phyloP scores from a whole-genome alignment of 1,284 basidiomycete species.

The Chondrostereum purpureum region DNA sequence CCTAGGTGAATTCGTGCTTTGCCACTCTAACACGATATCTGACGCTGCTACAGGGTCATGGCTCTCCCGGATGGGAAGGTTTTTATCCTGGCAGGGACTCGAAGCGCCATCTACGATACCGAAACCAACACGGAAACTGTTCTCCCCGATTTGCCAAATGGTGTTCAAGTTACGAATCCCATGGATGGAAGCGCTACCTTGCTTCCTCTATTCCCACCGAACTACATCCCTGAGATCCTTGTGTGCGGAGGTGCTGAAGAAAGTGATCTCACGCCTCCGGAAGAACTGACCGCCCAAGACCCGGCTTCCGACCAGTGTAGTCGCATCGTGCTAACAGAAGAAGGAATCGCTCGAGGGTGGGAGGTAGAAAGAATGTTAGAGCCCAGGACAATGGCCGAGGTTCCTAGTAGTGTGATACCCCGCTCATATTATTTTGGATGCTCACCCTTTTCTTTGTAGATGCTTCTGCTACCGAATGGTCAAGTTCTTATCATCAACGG shows the following conservation, averaged over 20 bases:
- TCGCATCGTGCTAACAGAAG: slow-evolving; percentile 29
- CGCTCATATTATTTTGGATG: too few species aligned
- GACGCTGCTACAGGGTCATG: slow-evolving; percentile 7
- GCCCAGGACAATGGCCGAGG: slow-evolving; percentile 40
- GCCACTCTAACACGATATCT: not conserved
- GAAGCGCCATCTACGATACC: slow-evolving; percentile 38
- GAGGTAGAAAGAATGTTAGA: slow-evolving; percentile 29
- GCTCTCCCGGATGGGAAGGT: slow-evolving; percentile 13
- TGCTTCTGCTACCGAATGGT: slow-evolving; percentile 47
- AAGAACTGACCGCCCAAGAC: slow-evolving; percentile 29
- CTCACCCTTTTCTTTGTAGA: too few species aligned
- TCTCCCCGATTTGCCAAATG: slow-evolving; percentile 11
- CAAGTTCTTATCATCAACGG: slow-evolving; percentile 45
- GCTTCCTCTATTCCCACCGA: slow-evolving; percentile 37
- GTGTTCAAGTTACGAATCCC: slow-evolving; percentile 33
- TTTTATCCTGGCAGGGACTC: slow-evolving; percentile 11
- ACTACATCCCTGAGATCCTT: slow-evolving; percentile 41
- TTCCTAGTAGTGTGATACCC: too few species aligned
- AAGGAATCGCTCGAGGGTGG: slow-evolving; percentile 34
- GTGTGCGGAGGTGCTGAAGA: slow-evolving; percentile 40
- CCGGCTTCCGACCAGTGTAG: slow-evolving; percentile 38
- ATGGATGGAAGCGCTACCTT: slow-evolving; percentile 40
- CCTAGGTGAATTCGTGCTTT: slow-evolving; percentile 19
- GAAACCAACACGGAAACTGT: slow-evolving; percentile 28
- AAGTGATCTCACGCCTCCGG: slow-evolving; percentile 22